These are phyloP conservation scores for Sporisorium sorghi DNA, from an alignment of 1,284 basidiomycete species.

Conservation along the genomic window DNA sequence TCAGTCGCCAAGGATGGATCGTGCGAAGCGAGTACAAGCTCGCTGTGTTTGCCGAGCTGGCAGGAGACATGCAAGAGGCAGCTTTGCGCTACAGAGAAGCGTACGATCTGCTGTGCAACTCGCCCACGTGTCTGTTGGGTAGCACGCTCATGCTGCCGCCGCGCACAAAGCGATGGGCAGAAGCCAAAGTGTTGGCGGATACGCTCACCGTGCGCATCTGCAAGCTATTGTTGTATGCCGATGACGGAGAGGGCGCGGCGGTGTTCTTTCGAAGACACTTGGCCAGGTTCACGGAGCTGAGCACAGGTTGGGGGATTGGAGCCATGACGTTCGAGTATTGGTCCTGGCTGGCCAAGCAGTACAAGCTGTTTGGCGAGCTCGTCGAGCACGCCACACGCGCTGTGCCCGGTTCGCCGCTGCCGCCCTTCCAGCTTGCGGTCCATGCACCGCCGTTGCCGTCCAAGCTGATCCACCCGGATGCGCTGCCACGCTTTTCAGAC, in stretches of 20 bases:
- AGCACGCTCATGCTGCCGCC: conserved; percentile 86
- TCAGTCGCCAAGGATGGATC: conserved; percentile 89
- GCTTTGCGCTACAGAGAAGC: conserved; percentile 37
- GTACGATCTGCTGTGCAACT: conserved; percentile 39
- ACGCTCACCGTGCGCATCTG: conserved; percentile 59
- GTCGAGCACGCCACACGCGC: conserved; percentile 42
- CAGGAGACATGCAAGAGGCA: conserved; percentile 82
- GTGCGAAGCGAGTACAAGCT: conserved; percentile 98
- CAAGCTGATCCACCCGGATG: conserved; percentile 44
- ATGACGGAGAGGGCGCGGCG: conserved; percentile 78
- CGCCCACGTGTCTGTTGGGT: conserved; percentile 68
- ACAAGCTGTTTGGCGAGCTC: conserved; percentile 60
- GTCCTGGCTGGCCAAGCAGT: conserved; percentile 93
- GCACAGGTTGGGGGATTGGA: conserved; percentile 94
- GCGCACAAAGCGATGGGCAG: conserved; percentile 95
- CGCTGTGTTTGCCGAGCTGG: conserved; percentile 92
- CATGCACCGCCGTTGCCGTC: conserved; percentile 56
- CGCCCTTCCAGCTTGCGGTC: conserved; percentile 31
- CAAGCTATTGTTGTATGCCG: conserved; percentile 83
- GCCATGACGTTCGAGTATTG: conserved; percentile 96
- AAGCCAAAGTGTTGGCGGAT: conserved; percentile 94
- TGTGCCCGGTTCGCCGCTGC: conserved; percentile 30
- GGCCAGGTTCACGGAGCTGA: conserved; percentile 85
- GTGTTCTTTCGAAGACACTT: conserved; percentile 83
- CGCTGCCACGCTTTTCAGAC: conserved; percentile 25